Evolutionary conservation across 2,329 filamentous ascomycete genomes (phyloP).

Genomic region (Monilinia laxa): DNA sequence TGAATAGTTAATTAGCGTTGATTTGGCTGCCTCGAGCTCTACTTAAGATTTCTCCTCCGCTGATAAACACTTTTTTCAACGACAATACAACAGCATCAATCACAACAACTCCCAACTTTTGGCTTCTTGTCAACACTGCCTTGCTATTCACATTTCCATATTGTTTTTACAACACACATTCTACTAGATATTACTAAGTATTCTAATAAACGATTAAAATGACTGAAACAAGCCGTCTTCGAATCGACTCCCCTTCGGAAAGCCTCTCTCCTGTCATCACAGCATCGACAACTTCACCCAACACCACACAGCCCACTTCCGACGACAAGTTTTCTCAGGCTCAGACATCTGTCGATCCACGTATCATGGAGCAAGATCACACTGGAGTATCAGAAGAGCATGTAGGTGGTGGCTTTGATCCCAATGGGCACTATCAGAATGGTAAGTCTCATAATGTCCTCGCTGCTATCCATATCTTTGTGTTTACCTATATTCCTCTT

Average conservation of each 20-base stretch:
- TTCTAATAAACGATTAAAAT: constrained; percentile 14
- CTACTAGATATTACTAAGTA: not conserved
- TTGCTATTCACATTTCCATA: not conserved
- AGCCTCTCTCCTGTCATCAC: not conserved
- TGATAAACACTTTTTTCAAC: constrained; percentile 2
- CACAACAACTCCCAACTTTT: not conserved
- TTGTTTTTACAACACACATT: not conserved
- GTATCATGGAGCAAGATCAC: not conserved
- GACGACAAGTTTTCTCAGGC: not conserved
- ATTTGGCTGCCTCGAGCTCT: not conserved
- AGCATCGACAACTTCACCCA: not conserved
- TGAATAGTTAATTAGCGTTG: constrained; percentile 8
- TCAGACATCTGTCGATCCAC: not conserved
- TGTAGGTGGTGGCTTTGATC: constrained; percentile 4
- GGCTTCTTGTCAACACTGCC: not conserved
- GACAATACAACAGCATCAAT: constrained; percentile 11
- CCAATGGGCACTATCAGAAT: constrained; percentile 16
- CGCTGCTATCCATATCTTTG: not conserved
- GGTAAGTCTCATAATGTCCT: not conserved
- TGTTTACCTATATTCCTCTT: not conserved
- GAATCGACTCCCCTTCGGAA: not conserved
- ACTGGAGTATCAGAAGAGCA: not conserved
- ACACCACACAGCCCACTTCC: not conserved
- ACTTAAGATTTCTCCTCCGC: not conserved
- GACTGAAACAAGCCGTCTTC: constrained; percentile 7